Evolutionary conservation across 1,284 basidiomycete species (phyloP).

Genomic region (Moniliella sp.): DNA sequence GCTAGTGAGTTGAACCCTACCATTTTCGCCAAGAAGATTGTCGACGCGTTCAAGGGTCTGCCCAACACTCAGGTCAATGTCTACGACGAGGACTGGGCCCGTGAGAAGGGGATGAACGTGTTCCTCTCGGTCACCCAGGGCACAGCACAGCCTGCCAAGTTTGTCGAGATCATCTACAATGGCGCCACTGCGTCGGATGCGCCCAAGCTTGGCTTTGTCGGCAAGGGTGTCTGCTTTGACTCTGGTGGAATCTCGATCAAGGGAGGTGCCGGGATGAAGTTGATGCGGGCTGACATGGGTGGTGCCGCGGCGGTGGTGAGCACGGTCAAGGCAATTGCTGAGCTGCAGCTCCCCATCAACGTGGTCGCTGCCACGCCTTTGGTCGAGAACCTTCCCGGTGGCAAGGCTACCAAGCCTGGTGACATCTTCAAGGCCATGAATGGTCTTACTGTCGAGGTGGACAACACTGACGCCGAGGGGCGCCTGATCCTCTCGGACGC

Average conservation of each 20-base stretch:
- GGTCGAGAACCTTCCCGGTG: constrained; percentile 65
- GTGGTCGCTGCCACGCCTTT: constrained; percentile 51
- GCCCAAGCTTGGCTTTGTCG: constrained; percentile 54
- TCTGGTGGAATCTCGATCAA: constrained; percentile 72
- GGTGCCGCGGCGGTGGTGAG: constrained; percentile 53
- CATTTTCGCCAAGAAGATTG: constrained; percentile 51
- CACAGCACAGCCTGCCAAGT: constrained; percentile 58
- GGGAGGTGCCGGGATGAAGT: constrained; percentile 45
- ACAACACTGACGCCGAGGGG: constrained; percentile 74
- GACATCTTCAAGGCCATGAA: constrained; percentile 64
- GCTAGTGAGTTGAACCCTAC: constrained; percentile 31
- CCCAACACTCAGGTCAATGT: constrained; percentile 51
- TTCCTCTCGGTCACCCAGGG: constrained; percentile 73
- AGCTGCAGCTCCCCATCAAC: constrained; percentile 58
- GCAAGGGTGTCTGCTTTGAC: constrained; percentile 48
- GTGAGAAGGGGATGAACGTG: constrained; percentile 59
- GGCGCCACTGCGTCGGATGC: constrained; percentile 44
- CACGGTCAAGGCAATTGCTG: constrained; percentile 54
- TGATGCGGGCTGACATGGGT: constrained; percentile 31
- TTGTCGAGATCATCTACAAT: constrained; percentile 70
- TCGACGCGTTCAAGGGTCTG: constrained; percentile 48
- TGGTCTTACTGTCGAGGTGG: constrained; percentile 64
- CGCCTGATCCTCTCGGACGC: constrained; percentile 56
- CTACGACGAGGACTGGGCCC: constrained; percentile 65
- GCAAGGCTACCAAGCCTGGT: constrained; percentile 66